A percentile compares a stretch with the other conserved stretches of the same genome.
Conservation (phyloP, 768 basidiomycete genomes). For the Tricholoma sp. region DNA sequence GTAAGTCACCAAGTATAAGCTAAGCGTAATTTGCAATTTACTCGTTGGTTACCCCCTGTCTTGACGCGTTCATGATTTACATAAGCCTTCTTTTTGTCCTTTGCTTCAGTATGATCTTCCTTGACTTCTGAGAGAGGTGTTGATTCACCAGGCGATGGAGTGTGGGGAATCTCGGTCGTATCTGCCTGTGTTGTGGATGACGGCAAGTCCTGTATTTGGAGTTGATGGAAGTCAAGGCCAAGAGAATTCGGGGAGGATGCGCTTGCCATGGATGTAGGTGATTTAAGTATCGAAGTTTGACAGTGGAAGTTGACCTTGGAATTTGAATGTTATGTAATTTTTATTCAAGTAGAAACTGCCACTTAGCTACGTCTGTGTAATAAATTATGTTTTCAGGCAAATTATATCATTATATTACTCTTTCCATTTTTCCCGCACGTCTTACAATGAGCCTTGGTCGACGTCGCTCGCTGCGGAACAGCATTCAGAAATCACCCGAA, state of each 20-base stretch:
- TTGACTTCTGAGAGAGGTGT: constrained; percentile 10
- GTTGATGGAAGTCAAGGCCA: constrained; percentile 62
- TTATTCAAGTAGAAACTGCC: too few species aligned
- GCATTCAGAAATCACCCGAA: constrained; percentile 29
- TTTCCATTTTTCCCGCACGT: background rate
- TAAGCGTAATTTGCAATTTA: constrained; percentile 25
- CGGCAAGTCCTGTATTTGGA: constrained; percentile 28
- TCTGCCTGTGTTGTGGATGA: constrained; percentile 8
- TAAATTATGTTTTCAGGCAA: too few species aligned
- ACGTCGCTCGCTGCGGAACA: constrained; percentile 37
- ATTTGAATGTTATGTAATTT: too few species aligned
- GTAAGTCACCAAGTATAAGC: constrained; percentile 2
- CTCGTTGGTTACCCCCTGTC: constrained; percentile 73
- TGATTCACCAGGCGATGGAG: background rate
- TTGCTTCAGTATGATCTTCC: constrained; percentile 18
- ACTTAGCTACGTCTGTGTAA: too few species aligned
- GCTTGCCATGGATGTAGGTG: constrained; percentile 28
- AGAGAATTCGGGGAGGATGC: constrained; percentile 53
- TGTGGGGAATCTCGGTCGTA: constrained; percentile 6
- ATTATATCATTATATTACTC: too few species aligned
- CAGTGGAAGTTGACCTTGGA: too few species aligned
- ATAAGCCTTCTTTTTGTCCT: constrained; percentile 68
- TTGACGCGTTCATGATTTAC: constrained; percentile 80
- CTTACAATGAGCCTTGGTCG: constrained; percentile 38
- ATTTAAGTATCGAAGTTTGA: too few species aligned